Percentiles rank a stretch among this genome's conserved stretches.
These are phyloP conservation scores for Drosera spatulata DNA, from an alignment of 179 eudicot species.

Conservation along the genomic window DNA sequence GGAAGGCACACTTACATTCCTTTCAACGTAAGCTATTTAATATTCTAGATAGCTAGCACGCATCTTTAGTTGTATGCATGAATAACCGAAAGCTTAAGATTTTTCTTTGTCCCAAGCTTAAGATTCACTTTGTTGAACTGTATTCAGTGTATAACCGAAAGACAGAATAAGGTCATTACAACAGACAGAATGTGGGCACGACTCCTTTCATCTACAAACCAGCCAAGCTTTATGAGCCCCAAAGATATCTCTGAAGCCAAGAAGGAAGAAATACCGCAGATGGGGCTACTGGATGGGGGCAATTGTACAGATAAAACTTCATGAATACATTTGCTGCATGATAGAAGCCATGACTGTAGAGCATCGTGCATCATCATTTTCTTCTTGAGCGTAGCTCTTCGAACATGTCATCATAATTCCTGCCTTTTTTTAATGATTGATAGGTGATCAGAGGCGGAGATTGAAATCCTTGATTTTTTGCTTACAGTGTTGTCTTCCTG, in stretches of 20 bases:
- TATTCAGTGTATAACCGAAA: constrained; percentile 33
- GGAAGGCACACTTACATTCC: constrained; percentile 46
- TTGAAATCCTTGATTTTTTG: too few relatives aligned
- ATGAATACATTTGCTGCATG: too few relatives aligned
- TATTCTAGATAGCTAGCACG: too few relatives aligned
- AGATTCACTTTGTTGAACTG: not conserved
- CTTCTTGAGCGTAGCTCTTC: too few relatives aligned
- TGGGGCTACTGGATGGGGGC: constrained; percentile 5
- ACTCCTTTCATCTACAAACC: constrained; percentile 38
- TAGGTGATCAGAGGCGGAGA: too few relatives aligned
- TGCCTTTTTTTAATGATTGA: too few relatives aligned
- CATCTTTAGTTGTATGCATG: too few relatives aligned
- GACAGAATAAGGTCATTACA: constrained; percentile 26
- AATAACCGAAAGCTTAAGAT: too few relatives aligned
- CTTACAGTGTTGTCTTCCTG: too few relatives aligned
- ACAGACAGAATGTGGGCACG: constrained; percentile 46
- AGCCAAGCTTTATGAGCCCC: constrained; percentile 29
- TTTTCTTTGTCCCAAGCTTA: not conserved
- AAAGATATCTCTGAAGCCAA: constrained; percentile 16
- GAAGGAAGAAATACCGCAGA: constrained; percentile 10
- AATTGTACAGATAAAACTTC: not conserved
- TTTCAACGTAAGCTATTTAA: constrained; percentile 22
- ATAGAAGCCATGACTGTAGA: too few relatives aligned
- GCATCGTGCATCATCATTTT: not conserved
- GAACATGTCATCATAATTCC: too few relatives aligned